Base-by-base conservation (phyloP, 192 early-diverging fungal species). In the Coemansia asiatica region DNA sequence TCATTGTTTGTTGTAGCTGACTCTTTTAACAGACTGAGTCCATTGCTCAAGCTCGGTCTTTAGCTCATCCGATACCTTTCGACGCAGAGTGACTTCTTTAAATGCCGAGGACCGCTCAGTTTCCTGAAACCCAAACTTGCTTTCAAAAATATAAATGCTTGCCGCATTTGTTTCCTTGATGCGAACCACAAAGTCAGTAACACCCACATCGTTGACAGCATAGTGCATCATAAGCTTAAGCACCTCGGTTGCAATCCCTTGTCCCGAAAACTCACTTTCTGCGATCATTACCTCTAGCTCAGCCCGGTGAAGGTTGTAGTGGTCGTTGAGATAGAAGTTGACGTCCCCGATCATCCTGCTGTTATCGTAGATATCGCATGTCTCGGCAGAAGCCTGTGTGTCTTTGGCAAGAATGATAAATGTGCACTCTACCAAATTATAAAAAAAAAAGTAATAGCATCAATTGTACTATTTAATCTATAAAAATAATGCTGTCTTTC, bases 201-300 rank as follows among this genome's bases (percentile, higher is more conserved):
- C 79, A 15, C 61, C 66, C 12, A 71, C 55, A 38, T 81, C 78
- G 64, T 67, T 67, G 23, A 75, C 63, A 9, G 79, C 81, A 46
- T 83, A 83, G 47, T 79, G 66, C 68, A 83, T 83, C 76, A 83
- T 83, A 23, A 83, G 61, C 25, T 46, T 64, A 18, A 83, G 63
- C 19, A 71, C 81, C 54, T 83, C 81, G 5, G 72, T 83, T 16
- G 72, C 81, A 6, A 75, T 54, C 3, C 81, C 81, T 12, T 63
- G 63, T 38, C 76, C 75, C 0, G 67, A 49, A 27, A 40, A 46
- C 2, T 35, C 35, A 23, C 66, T 35, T 56, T 83, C 94, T 38
- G 96, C 96, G 72, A 98, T 88, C 96, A 98, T 98, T 22, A 95
- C 87, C 58, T 97, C 95, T 53, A 98, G 88, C 74, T 98, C 96